phyloP scores from a whole-genome alignment of 1,284 basidiomycete genomes.

The Puccinia coronata region DNA sequence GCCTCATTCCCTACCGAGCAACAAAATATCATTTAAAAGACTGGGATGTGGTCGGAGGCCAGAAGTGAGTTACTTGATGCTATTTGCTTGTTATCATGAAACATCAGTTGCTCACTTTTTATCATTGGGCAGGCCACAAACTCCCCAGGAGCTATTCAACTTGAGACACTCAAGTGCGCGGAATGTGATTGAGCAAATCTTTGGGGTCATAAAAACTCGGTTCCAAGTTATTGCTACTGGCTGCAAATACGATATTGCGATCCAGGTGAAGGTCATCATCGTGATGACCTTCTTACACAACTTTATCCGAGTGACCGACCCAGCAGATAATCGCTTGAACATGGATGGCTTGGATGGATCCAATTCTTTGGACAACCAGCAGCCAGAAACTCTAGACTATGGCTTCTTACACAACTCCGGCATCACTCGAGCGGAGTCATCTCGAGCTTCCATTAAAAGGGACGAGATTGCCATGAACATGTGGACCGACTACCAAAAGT shows the following conservation, averaged over 20 bases:
- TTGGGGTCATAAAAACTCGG: slow-evolving; percentile 49
- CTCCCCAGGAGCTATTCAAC: slow-evolving; percentile 51
- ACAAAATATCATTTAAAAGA: slow-evolving; percentile 13
- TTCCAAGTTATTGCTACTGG: background rate
- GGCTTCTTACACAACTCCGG: background rate
- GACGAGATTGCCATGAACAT: slow-evolving; percentile 12
- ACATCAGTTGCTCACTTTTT: too few relatives aligned
- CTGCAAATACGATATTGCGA: background rate
- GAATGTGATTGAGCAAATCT: slow-evolving; percentile 50
- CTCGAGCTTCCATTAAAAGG: background rate
- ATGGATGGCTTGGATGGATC: background rate
- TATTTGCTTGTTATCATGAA: background rate
- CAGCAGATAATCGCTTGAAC: too few relatives aligned
- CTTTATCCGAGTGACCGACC: background rate
- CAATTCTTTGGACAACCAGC: background rate
- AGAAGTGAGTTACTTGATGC: background rate
- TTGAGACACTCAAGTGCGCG: slow-evolving; percentile 49
- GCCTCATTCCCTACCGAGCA: background rate
- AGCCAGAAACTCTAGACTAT: background rate
- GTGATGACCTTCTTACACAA: slow-evolving; percentile 15
- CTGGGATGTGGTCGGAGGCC: slow-evolving; percentile 7
- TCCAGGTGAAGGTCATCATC: slow-evolving; percentile 8
- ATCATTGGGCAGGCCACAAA: slow-evolving; percentile 45
- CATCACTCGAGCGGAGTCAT: background rate
- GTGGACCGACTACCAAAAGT: slow-evolving; percentile 20